Percentiles rank a stretch among this genome's conserved stretches.
Conservation (phyloP, 805 yeast genomes). For the Lipomyces starkeyi region DNA sequence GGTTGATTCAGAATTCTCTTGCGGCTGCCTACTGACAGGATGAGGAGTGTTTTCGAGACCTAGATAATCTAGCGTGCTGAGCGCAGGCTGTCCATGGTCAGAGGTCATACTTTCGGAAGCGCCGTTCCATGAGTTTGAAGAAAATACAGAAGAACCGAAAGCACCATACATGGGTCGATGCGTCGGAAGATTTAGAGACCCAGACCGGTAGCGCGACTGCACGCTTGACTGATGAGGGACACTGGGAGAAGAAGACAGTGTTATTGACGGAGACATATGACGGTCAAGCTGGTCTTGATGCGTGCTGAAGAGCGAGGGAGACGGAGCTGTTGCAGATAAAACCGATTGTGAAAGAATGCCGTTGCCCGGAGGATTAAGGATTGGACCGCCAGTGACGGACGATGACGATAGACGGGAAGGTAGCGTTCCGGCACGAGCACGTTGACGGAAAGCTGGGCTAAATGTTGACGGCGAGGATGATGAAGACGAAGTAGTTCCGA, state of each 20-base stretch:
- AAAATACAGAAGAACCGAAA: constrained; percentile 25
- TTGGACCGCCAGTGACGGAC: constrained; percentile 18
- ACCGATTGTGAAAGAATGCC: neutral
- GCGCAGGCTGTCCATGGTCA: constrained; percentile 27
- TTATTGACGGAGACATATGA: constrained; percentile 1
- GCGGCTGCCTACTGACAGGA: constrained; percentile 3
- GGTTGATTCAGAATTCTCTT: neutral
- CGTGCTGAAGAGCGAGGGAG: constrained; percentile 7
- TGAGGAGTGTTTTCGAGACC: constrained; percentile 34
- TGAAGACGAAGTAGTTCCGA: constrained; percentile 12
- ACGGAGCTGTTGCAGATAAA: neutral
- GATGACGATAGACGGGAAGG: constrained; percentile 61
- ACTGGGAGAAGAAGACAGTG: constrained; percentile 3
- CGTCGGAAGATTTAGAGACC: constrained; percentile 35
- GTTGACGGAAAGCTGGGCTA: constrained; percentile 49
- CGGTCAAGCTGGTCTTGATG: constrained; percentile 5
- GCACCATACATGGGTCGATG: constrained; percentile 16
- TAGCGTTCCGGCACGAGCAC: constrained; percentile 80
- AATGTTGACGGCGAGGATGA: constrained; percentile 22
- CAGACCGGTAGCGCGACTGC: constrained; percentile 34
- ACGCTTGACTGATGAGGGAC: constrained; percentile 1
- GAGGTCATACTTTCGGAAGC: neutral
- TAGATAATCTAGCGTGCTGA: constrained; percentile 37
- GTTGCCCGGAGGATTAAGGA: constrained; percentile 1
- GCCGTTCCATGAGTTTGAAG: constrained; percentile 13